Evolutionary conservation across 2,329 filamentous ascomycete genomes (phyloP).

Genomic region (Penicillium sp.): DNA sequence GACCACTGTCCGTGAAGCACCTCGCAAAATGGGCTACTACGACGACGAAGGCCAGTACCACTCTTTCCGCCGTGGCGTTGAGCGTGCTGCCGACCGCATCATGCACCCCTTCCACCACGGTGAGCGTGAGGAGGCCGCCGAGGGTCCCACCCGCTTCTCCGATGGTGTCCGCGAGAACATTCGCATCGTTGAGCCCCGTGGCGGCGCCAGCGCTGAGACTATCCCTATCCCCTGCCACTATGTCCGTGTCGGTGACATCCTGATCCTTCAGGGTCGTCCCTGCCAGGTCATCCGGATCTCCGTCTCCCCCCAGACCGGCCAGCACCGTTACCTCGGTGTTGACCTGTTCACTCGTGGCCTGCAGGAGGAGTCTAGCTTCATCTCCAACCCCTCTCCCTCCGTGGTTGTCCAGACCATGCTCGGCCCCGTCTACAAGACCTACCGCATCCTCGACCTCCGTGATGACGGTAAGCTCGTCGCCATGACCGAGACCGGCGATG

Average conservation of each 20-base stretch:
- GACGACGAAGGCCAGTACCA: constrained; percentile 75
- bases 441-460: constrained; percentile 96
- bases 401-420: constrained; percentile 99
- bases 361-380: constrained; percentile 96
- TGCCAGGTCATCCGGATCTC: constrained; percentile 99
- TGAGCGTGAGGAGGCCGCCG: constrained; percentile 43
- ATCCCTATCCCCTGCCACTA: constrained; percentile 99
- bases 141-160: constrained; percentile 47
- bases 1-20: constrained; percentile 52
- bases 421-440: constrained; percentile 99
- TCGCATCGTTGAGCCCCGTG: constrained; percentile 52
- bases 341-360: constrained; percentile 99
- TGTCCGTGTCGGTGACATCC: constrained; percentile 96
- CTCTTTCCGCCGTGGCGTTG: constrained; percentile 69
- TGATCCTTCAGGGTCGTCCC: constrained; percentile 97
- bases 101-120: constrained; percentile 61
- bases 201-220: constrained; percentile 65
- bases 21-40: constrained; percentile 74
- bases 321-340: constrained; percentile 99
- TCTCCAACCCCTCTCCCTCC: constrained; percentile 93
- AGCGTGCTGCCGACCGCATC: constrained; percentile 64
- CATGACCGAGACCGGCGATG: constrained; percentile 98
- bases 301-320: constrained; percentile 93
- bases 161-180: constrained; percentile 46
- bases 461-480: constrained; percentile 78